Evolutionary conservation across 768 basidiomycete species (phyloP), one percentile per base, ranked within the genome.

Genomic region (Terana coerulea): DNA sequence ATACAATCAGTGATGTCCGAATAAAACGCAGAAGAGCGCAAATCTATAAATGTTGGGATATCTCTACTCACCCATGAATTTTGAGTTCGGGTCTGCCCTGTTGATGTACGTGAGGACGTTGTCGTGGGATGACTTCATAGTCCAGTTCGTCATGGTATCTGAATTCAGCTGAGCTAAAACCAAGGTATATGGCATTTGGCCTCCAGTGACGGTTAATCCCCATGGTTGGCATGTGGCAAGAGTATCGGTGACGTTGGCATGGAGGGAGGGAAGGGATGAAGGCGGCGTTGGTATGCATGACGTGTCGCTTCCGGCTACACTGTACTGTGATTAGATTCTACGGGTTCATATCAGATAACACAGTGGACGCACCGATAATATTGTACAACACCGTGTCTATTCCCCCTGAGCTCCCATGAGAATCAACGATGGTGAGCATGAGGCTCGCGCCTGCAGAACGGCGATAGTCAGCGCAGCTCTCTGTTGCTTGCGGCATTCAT

Each of bases 191-290:
- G 78, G 80, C 29, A 71, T 69, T 0, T 63, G 61, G 12, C 75
- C 76, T 5, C 75, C 77, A 11, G 61, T 69, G 42, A 79, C 67
- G 3, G 62, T 68, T 4, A 78, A 51, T 3, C 75, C 72, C 77
- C 77, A 77, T 2, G 74, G 73, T 26, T 75, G 58, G 57, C 77
- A 80, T 9, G 76, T 75, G 33, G 62, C 51, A 2, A 78, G 47
- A 1, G 59, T 56, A 6, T 54, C 58, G 0, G 76, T 74, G 47
- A 72, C 64, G 57, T 76, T 76, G 6, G 74, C 57, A 5, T 63
- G 54, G 19, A 76, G 63, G 71, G 47, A 74, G 72, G 14, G 65
- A 45, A 4, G 63, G 57, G 3, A 58, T 37, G 14, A 17, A 14
- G 5, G 55, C 54, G 9, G 29, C 7, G 8, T 55, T 51, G 8